A percentile compares a stretch with the other conserved stretches of the same genome.
These are phyloP conservation scores for Syncephalastrum sp. DNA, from an alignment of 371 early-diverging fungal genomes.

Conservation along the genomic window DNA sequence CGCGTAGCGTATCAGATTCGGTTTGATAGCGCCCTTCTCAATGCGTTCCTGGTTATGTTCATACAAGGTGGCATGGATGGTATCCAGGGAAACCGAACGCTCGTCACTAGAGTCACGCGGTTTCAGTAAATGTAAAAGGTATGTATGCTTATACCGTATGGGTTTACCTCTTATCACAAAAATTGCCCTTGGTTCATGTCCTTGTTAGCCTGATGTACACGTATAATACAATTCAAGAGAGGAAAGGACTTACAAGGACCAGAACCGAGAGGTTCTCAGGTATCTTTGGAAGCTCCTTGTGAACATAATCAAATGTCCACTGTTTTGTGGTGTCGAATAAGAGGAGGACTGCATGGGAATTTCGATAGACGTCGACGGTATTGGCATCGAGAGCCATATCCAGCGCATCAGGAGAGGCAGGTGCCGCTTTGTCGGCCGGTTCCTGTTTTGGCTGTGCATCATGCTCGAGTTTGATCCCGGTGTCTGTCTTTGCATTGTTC, in stretches of 20 bases:
- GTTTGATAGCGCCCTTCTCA: conserved; percentile 42
- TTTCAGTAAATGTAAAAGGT: neutral
- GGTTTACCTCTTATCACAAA: conserved; percentile 40
- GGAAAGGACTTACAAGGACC: conserved; percentile 44
- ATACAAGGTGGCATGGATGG: conserved; percentile 42
- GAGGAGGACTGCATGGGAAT: conserved; percentile 58
- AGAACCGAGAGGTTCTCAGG: conserved; percentile 57
- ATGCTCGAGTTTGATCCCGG: conserved; percentile 47
- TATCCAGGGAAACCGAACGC: conserved; percentile 32
- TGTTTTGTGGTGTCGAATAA: conserved; percentile 63
- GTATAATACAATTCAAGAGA: neutral
- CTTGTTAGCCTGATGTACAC: no score
- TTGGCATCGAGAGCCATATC: conserved; percentile 58
- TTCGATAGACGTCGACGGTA: conserved; percentile 66
- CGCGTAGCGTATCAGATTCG: conserved; percentile 61
- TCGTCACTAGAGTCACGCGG: conserved; percentile 10
- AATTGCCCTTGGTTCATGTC: conserved; percentile 37
- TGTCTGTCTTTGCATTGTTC: conserved; percentile 11
- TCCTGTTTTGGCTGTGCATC: conserved; percentile 12
- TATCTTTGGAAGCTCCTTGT: conserved; percentile 46
- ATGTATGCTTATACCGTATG: neutral
- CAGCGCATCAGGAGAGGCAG: conserved; percentile 1
- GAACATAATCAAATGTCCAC: conserved; percentile 66
- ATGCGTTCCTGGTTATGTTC: conserved; percentile 46
- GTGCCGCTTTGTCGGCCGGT: conserved; percentile 3